phyloP scores from a whole-genome alignment of 306 rosid species.

The Rosa rugosa region DNA sequence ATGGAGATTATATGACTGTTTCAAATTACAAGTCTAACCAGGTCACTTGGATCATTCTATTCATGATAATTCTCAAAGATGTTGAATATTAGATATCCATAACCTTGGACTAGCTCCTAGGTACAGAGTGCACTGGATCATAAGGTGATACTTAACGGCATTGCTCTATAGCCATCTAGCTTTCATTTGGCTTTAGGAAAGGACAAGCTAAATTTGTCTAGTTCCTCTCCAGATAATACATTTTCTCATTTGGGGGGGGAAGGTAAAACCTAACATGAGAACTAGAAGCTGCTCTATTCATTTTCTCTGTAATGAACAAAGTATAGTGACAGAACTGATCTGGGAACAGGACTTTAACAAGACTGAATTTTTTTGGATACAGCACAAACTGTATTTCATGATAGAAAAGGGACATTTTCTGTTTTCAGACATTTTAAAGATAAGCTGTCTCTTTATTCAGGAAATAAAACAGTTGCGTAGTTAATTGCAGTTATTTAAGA shows the following conservation, averaged over 20 bases:
- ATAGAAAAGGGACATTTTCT: background rate
- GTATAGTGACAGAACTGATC: background rate
- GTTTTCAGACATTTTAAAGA: background rate
- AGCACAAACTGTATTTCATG: background rate
- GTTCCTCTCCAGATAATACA: too few relatives aligned
- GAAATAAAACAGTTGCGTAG: background rate
- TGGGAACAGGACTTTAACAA: background rate
- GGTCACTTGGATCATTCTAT: background rate
- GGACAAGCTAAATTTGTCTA: too few relatives aligned
- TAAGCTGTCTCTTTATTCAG: background rate
- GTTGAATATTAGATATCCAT: slow-evolving; percentile 11
- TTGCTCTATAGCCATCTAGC: too few relatives aligned
- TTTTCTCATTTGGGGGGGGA: too few relatives aligned
- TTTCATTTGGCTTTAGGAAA: too few relatives aligned
- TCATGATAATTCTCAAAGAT: background rate
- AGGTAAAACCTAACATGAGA: too few relatives aligned
- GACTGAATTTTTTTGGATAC: background rate
- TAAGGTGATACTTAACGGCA: too few relatives aligned
- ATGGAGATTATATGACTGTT: slow-evolving; percentile 2
- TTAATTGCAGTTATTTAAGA: background rate
- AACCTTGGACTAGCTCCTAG: background rate
- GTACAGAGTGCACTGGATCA: too few relatives aligned
- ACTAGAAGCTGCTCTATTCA: background rate
- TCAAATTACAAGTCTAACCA: background rate
- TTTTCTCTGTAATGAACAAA: background rate